phyloP scores from a whole-genome alignment of 495 filamentous ascomycete genomes.

The Parathielavia appendiculata region DNA sequence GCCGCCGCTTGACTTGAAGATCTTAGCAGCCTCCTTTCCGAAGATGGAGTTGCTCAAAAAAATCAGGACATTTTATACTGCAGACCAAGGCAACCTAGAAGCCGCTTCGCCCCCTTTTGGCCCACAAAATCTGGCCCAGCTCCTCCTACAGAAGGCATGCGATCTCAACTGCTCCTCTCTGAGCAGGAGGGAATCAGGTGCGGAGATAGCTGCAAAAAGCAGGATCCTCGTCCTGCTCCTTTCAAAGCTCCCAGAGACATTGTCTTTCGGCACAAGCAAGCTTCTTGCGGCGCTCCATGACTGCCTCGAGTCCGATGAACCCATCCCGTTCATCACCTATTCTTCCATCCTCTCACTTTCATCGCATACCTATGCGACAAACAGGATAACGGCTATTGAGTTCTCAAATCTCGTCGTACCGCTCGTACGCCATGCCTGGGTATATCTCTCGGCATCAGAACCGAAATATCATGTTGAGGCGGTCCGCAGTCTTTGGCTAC shows the following conservation, averaged over 20 bases:
- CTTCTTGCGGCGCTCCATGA: slow-evolving; percentile 54
- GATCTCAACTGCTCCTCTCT: slow-evolving; percentile 48
- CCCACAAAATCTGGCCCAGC: slow-evolving; percentile 50
- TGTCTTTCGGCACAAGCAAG: slow-evolving; percentile 47
- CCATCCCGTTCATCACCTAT: slow-evolving; percentile 45
- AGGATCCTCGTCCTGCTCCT: slow-evolving; percentile 54
- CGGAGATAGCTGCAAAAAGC: slow-evolving; percentile 40
- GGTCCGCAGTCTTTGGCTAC: slow-evolving; percentile 75
- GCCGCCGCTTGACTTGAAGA: slow-evolving; percentile 25
- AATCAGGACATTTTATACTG: slow-evolving; percentile 60
- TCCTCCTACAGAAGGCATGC: slow-evolving; percentile 58
- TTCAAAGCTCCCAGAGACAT: slow-evolving; percentile 51
- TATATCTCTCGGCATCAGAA: slow-evolving; percentile 67
- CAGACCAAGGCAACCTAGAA: slow-evolving; percentile 52
- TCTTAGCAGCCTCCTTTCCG: slow-evolving; percentile 28
- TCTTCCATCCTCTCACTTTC: slow-evolving; percentile 59
- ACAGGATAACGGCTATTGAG: slow-evolving; percentile 51
- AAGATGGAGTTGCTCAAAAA: slow-evolving; percentile 53
- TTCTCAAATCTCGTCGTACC: slow-evolving; percentile 61
- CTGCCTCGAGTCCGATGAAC: slow-evolving; percentile 33
- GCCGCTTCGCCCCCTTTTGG: slow-evolving; percentile 52
- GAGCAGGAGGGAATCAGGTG: slow-evolving; percentile 30
- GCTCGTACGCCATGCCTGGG: slow-evolving; percentile 69
- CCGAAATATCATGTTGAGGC: slow-evolving; percentile 93
- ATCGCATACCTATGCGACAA: slow-evolving; percentile 56